phyloP scores from a whole-genome alignment of 2,329 filamentous ascomycete genomes.

The Fusarium succisae region DNA sequence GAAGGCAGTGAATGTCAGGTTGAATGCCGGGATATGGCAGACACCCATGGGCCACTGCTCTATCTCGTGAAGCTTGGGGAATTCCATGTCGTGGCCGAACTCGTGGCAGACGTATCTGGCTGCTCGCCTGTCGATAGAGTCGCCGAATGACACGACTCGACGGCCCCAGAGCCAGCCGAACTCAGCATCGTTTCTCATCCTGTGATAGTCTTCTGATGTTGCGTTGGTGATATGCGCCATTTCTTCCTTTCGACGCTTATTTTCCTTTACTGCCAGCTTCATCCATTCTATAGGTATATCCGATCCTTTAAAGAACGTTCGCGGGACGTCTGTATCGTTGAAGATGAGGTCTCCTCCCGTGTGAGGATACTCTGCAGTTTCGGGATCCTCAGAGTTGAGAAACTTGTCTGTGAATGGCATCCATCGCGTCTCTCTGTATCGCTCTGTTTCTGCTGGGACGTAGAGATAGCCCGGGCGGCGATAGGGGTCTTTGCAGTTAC shows the following conservation, averaged over 20 bases:
- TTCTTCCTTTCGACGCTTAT: neutral
- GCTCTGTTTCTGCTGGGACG: neutral
- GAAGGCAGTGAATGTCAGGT: neutral
- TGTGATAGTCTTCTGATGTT: neutral
- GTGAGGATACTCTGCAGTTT: neutral
- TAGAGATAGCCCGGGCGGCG: neutral
- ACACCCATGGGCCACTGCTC: constrained; percentile 1
- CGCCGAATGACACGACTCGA: neutral
- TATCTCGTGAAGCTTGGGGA: neutral
- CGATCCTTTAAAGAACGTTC: neutral
- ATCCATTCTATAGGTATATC: neutral
- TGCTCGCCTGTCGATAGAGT: constrained; percentile 1
- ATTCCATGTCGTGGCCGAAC: neutral
- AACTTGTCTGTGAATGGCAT: neutral
- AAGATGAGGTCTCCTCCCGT: neutral
- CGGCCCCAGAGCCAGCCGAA: constrained; percentile 6
- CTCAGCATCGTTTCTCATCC: neutral
- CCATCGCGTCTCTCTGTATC: neutral
- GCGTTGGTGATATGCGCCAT: neutral
- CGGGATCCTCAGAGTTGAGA: neutral
- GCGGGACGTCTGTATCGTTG: neutral
- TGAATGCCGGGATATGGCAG: neutral
- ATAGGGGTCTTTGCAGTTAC: constrained; percentile 1
- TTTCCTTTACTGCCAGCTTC: neutral
- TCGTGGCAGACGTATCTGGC: neutral